Percentiles rank a stretch among this genome's conserved stretches.
These are phyloP conservation scores for Lodderomyces jiufengensis DNA, from an alignment of 1,139 yeast genomes.

Conservation along the genomic window DNA sequence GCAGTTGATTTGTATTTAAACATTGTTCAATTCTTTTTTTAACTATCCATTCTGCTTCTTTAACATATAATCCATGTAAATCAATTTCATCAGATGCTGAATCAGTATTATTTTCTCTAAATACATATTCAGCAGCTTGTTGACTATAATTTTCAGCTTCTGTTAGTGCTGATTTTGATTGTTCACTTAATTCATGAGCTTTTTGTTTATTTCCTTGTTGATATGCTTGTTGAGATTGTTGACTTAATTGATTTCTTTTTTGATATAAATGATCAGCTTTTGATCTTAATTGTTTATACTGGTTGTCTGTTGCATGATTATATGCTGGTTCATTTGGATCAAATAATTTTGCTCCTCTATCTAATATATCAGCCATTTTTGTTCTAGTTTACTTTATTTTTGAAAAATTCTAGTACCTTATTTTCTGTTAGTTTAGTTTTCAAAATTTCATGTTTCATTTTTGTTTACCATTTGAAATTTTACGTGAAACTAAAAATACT, in stretches of 20 bases:
- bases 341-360: conserved; percentile 38
- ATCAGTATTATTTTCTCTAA: conserved; percentile 83
- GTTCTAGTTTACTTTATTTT: too few species aligned
- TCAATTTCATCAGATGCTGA: conserved; percentile 84
- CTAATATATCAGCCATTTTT: conserved; percentile 20
- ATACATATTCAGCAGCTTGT: conserved; percentile 89
- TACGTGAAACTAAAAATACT: too few species aligned
- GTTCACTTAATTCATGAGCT: conserved; percentile 71
- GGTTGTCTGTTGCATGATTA: conserved; percentile 67
- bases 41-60: conserved; percentile 79
- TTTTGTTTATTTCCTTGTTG: conserved; percentile 64
- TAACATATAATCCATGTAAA: conserved; percentile 85
- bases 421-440: too few species aligned
- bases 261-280: conserved; percentile 67
- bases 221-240: conserved; percentile 74
- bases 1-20: conserved; percentile 53
- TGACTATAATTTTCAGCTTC: conserved; percentile 69
- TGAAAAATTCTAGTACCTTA: too few species aligned
- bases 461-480: too few species aligned
- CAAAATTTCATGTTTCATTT: too few species aligned
- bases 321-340: conserved; percentile 47
- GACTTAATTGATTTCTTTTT: conserved; percentile 53
- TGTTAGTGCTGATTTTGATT: conserved; percentile 56
- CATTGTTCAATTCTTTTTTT: conserved; percentile 72
- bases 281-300: conserved; percentile 62